A percentile compares a stretch with the other conserved stretches of the same genome.
These are phyloP conservation scores for Coleophoma eucalyptorum DNA, from an alignment of 2,329 filamentous ascomycete genomes.

Conservation along the genomic window DNA sequence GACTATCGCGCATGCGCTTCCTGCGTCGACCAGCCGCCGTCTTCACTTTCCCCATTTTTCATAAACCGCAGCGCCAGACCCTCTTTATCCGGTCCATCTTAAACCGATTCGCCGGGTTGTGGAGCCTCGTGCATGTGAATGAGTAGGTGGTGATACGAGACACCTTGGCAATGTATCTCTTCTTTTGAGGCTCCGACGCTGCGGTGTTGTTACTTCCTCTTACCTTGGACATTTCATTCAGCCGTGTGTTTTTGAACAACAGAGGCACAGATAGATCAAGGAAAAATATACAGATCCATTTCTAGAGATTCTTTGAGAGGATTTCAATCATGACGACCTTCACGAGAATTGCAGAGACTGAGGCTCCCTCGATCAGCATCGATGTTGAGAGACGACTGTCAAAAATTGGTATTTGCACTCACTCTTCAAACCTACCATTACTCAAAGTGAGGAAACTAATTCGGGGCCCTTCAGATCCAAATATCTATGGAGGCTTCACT, in stretches of 20 bases:
- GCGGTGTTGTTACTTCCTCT: too few species aligned
- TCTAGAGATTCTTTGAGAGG: too few species aligned
- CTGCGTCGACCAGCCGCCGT: background rate
- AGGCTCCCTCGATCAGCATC: slow-evolving; percentile 61
- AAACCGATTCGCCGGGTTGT: background rate
- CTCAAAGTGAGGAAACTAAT: background rate
- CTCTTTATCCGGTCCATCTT: background rate
- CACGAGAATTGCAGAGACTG: slow-evolving; percentile 59
- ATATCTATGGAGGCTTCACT: slow-evolving; percentile 81
- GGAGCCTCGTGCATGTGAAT: background rate
- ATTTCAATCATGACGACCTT: slow-evolving; percentile 62
- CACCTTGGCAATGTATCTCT: too few species aligned
- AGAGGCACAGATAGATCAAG: too few species aligned
- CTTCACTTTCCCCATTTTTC: background rate
- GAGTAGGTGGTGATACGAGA: background rate
- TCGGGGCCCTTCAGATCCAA: slow-evolving; percentile 46
- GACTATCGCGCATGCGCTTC: too few species aligned
- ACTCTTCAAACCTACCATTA: background rate
- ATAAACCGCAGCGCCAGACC: background rate
- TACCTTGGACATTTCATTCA: too few species aligned
- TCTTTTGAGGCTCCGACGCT: too few species aligned
- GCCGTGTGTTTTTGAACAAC: too few species aligned
- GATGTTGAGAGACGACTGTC: slow-evolving; percentile 62
- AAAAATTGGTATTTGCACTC: slow-evolving; percentile 45
- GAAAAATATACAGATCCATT: too few species aligned